A percentile compares a stretch with the other conserved stretches of the same genome.
These are phyloP conservation scores for Quambalaria eucalypti DNA, from an alignment of 1,284 basidiomycete species.

Conservation along the genomic window DNA sequence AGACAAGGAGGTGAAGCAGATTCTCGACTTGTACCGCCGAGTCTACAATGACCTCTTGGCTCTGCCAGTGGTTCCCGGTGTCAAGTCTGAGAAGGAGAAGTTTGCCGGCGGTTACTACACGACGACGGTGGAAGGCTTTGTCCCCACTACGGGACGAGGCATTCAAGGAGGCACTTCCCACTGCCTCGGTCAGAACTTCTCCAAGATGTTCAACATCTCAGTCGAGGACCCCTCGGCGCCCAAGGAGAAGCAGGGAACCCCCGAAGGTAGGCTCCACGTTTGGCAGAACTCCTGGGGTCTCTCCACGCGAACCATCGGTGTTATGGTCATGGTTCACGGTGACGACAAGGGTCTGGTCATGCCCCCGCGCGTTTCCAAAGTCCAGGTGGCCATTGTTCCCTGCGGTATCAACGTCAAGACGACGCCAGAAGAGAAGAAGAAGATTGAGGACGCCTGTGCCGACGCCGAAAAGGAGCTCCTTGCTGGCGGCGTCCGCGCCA, in stretches of 20 bases:
- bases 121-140: conserved; percentile 95
- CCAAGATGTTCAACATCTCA: conserved; percentile 94
- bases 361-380: conserved; percentile 82
- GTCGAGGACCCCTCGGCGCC: conserved; percentile 65
- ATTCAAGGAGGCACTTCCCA: conserved; percentile 98
- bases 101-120: conserved; percentile 97
- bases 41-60: conserved; percentile 97
- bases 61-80: conserved; percentile 88
- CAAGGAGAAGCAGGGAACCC: conserved; percentile 35
- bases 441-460: conserved; percentile 64
- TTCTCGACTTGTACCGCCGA: conserved; percentile 87
- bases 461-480: conserved; percentile 53
- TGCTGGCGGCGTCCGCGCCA: conserved; percentile 68
- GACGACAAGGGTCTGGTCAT: conserved; percentile 95
- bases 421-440: conserved; percentile 53
- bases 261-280: conserved; percentile 61
- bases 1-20: conserved; percentile 75
- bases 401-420: conserved; percentile 65
- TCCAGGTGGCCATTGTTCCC: conserved; percentile 86
- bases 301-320: conserved; percentile 89
- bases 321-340: conserved; percentile 99
- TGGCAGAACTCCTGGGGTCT: conserved; percentile 99
- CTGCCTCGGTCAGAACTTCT: conserved; percentile 97
- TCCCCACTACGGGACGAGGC: conserved; percentile 90
- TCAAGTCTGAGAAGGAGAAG: conserved; percentile 99